Percentiles rank a stretch among this genome's conserved stretches.
Evolutionary conservation across 805 yeast genomes (phyloP).

Genomic region (Kregervanrija fluxuum): DNA sequence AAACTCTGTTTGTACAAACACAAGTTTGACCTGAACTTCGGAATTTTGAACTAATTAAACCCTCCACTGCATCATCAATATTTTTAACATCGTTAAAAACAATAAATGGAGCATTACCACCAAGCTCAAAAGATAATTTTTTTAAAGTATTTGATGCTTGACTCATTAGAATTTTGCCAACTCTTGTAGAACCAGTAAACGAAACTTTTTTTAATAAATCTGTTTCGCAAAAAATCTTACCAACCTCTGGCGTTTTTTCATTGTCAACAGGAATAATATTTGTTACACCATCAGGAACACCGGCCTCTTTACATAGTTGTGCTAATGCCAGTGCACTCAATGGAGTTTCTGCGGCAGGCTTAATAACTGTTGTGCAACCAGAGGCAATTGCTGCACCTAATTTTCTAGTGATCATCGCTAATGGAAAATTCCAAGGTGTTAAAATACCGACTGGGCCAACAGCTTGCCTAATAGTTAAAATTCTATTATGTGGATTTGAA

Average conservation of each 20-base stretch:
- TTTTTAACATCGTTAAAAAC: constrained; percentile 62
- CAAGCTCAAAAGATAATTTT: constrained; percentile 65
- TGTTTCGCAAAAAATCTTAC: constrained; percentile 49
- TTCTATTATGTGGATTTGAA: constrained; percentile 37
- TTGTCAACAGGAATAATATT: constrained; percentile 50
- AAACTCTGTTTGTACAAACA: constrained; percentile 67
- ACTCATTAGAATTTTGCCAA: constrained; percentile 58
- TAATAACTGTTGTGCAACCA: constrained; percentile 71
- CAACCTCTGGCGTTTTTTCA: constrained; percentile 36
- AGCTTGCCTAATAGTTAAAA: constrained; percentile 59
- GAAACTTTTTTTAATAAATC: constrained; percentile 55
- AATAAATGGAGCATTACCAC: constrained; percentile 77
- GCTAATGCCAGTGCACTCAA: constrained; percentile 64
- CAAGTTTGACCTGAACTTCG: constrained; percentile 77
- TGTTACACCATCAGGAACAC: constrained; percentile 62
- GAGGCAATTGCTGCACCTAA: constrained; percentile 77
- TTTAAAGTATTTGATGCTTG: constrained; percentile 57
- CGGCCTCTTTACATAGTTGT: constrained; percentile 53
- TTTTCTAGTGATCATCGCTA: constrained; percentile 71
- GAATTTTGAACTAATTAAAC: constrained; percentile 56
- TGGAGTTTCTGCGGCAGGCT: constrained; percentile 76
- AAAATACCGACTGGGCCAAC: constrained; percentile 73
- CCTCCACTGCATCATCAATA: constrained; percentile 54
- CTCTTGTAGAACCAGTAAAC: constrained; percentile 71
- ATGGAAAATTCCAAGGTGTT: constrained; percentile 84